Base-by-base conservation (phyloP, 2,329 filamentous ascomycete species). In the Xylaria sp. region DNA sequence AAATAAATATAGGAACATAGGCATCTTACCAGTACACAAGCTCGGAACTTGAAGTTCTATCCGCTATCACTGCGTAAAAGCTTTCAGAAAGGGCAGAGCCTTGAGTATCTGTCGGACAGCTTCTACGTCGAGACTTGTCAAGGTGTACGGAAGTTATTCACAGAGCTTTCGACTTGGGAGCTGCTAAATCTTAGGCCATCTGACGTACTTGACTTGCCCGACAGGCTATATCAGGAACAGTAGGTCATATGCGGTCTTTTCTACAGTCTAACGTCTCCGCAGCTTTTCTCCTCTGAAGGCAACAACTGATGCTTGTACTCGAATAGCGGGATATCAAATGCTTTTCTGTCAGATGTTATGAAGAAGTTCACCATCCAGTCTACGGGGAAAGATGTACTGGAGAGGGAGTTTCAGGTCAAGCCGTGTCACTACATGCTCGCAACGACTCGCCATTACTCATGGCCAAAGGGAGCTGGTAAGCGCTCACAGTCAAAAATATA, bases 31-130 rank as follows among this genome's bases (percentile, higher is more conserved):
- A 39, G 0, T 39, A 51, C n/a, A 9, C n/a, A 23, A 82, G 82
- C 82, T 23, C 80, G 83, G 7, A 85, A 85, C 65, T 72, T 85
- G 37, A 85, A 85, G 54, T 85, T 83, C 66, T 85, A 85, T 65
- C 82, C 83, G 0, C 74, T 84, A 0, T 79, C 82, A 1, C 75
- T 84, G 1, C 74, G 71, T 0, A 71, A 71, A 62, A 81, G 78
- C 12, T 80, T 78, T 52, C 70, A 50, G 1, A 69, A 74, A 28
- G 73, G 65, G 15, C 74, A 76, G 0, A 72, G 72, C 0, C 75
- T 82, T 2, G 34, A 72, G 0, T 81, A 80, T 66, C 67, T 81
- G 2, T 66, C 71, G 1, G 58, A 75, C 9, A 70, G 63, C 6
- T 81, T 83, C 72, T 68, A 73, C 65, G 65, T 79, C 51, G 60